Base-by-base conservation (phyloP, 352 stramenopile genomes). In the Phytophthora niederhauseri region DNA sequence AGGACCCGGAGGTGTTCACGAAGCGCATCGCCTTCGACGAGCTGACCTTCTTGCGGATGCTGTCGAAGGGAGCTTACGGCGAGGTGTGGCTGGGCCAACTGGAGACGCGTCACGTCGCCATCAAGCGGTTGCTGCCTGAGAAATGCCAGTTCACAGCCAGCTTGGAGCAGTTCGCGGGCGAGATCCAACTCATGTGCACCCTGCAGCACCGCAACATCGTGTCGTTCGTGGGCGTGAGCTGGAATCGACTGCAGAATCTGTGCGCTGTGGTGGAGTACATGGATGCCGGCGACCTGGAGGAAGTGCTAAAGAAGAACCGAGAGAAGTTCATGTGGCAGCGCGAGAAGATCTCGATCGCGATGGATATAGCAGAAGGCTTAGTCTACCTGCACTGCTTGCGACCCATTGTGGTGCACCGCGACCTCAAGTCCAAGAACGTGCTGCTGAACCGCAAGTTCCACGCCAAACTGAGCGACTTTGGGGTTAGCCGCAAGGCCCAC, bases 391-490 rank as follows among this genome's bases (percentile, higher is more conserved):
- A 97, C 67, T 83, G 78, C 38, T 61, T 88, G 59, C 78, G 81
- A 2, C 85, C 89, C 2, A 77, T 85, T 15, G 71, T 97, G 34
- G 77, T 97, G 3, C 76, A 83, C 31, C 76, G 76, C 1, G 76
- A 81, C 49, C 48, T 79, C 22, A 79, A 79, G 60, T 79, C 72
- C 56, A 75, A 75, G 36, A 81, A 81, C 46, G 73, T 81, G 30
- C 77, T 86, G 31, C 68, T 89, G 6, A 89, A 84, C 61, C 66
- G 64, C 31, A 75, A 81, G 11, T 77, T 80, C 36, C 78, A 88
- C 20, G 88, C 82, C 28, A 97, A 97, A 66, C 72, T 97, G 24
- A 91, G 82, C n/a, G 91, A 97, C 70, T 97, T 97, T 70, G 91
- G 90, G 4, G 80, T 97, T 24, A 93, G 85, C 48, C 81, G 89